Conservation (phyloP, 768 basidiomycete genomes). For the Mycena galopus region DNA sequence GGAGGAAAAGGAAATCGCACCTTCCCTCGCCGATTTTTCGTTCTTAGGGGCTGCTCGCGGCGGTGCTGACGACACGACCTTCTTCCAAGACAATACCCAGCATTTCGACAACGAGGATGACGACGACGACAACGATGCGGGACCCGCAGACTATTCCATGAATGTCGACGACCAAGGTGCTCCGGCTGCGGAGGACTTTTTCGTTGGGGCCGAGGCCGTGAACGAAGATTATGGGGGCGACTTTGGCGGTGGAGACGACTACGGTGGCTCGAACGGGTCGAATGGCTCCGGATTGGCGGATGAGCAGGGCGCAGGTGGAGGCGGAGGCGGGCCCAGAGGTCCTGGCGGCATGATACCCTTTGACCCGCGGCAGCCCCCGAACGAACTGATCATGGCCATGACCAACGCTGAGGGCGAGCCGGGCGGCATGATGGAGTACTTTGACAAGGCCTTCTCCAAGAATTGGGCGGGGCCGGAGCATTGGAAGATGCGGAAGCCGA, state of each 20-base stretch:
- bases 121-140: slow-evolving; percentile 56
- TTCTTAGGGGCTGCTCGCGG: slow-evolving; percentile 79
- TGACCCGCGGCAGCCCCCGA: slow-evolving; percentile 84
- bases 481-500: slow-evolving; percentile 92
- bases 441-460: slow-evolving; percentile 87
- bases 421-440: slow-evolving; percentile 85
- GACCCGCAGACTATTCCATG: slow-evolving; percentile 52
- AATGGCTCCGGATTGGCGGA: slow-evolving; percentile 61
- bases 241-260: slow-evolving; percentile 59
- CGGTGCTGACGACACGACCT: slow-evolving; percentile 71
- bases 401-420: slow-evolving; percentile 69
- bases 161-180: slow-evolving; percentile 57
- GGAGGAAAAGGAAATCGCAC: slow-evolving; percentile 81
- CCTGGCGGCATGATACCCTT: slow-evolving; percentile 78
- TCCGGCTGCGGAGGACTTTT: slow-evolving; percentile 70
- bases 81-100: slow-evolving; percentile 68
- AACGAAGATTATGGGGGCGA: slow-evolving; percentile 60
- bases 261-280: slow-evolving; percentile 56
- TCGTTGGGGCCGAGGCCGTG: slow-evolving; percentile 71
- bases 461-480: slow-evolving; percentile 99
- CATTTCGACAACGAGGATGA: slow-evolving; percentile 56
- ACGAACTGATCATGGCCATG: slow-evolving; percentile 89
- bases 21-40: slow-evolving; percentile 84
- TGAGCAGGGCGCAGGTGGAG: slow-evolving; percentile 49
- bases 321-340: slow-evolving; percentile 42